Conservation (phyloP, 805 yeast genomes). For the Kluyveromyces siamensis region DNA sequence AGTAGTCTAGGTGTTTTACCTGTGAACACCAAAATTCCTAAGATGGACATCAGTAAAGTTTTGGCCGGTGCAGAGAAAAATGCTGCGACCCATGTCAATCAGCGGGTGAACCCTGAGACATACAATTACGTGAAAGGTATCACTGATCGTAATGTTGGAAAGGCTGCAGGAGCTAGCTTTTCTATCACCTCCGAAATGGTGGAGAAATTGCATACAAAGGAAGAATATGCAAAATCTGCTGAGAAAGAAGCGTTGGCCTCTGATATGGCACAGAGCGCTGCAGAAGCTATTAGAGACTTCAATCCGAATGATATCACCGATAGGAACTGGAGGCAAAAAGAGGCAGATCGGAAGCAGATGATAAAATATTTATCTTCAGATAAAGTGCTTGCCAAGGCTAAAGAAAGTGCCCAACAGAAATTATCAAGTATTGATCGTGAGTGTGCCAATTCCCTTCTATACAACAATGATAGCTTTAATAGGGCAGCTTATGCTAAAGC, state of each 20-base stretch:
- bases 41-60: conserved; percentile 21
- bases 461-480: conserved; percentile 47
- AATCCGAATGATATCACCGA: conserved; percentile 29
- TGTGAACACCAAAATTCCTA: conserved; percentile 1
- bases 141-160: conserved; percentile 14
- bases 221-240: conserved; percentile 47
- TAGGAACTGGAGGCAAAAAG: conserved; percentile 39
- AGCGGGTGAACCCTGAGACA: conserved; percentile 7
- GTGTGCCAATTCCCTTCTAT: conserved; percentile 27
- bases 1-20: neutral
- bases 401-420: conserved; percentile 39
- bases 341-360: conserved; percentile 19
- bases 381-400: conserved; percentile 43
- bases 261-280: conserved; percentile 35
- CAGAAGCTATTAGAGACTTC: conserved; percentile 31
- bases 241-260: conserved; percentile 49
- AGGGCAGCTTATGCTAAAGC: conserved; percentile 72
- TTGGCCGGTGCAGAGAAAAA: conserved; percentile 23
- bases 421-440: conserved; percentile 34
- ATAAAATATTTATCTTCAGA: conserved; percentile 24
- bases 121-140: conserved; percentile 12
- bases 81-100: conserved; percentile 19
- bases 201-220: conserved; percentile 10
- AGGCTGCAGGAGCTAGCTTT: conserved; percentile 16
- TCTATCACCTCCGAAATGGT: conserved; percentile 15